Evolutionary conservation across 2,329 filamentous ascomycete species (phyloP).

Genomic region (Ploettnerulaceae sp.): DNA sequence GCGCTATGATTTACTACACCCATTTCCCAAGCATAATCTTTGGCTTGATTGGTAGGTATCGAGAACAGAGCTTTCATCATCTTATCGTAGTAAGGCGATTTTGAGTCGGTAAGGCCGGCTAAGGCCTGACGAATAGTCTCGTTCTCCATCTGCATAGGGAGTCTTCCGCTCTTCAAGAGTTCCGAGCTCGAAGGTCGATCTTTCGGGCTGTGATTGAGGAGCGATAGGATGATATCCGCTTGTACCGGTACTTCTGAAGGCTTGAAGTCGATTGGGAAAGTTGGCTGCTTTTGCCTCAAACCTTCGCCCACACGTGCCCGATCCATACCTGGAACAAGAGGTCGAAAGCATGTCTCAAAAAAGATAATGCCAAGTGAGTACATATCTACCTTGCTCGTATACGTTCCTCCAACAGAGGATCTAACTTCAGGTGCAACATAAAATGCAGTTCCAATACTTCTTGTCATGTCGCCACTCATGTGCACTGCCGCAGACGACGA

Average conservation of each 20-base stretch:
- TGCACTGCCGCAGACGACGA: slow-evolving; percentile 25
- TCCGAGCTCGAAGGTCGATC: slow-evolving; percentile 79
- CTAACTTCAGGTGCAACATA: slow-evolving; percentile 93
- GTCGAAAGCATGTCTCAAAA: slow-evolving; percentile 88
- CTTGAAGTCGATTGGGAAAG: slow-evolving; percentile 69
- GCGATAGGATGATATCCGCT: slow-evolving; percentile 69
- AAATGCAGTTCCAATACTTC: slow-evolving; percentile 71
- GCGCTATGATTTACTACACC: slow-evolving; percentile 49
- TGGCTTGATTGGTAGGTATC: slow-evolving; percentile 65
- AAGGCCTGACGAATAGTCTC: slow-evolving; percentile 83
- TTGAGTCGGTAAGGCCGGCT: slow-evolving; percentile 73
- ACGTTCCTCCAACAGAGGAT: slow-evolving; percentile 67
- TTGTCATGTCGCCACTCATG: slow-evolving; percentile 57
- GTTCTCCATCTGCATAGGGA: slow-evolving; percentile 89
- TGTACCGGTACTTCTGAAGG: slow-evolving; percentile 64
- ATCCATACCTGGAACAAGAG: slow-evolving; percentile 56
- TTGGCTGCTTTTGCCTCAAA: slow-evolving; percentile 62
- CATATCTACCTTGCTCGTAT: slow-evolving; percentile 97
- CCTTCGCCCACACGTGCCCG: slow-evolving; percentile 59
- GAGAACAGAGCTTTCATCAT: slow-evolving; percentile 83
- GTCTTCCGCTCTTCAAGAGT: slow-evolving; percentile 76
- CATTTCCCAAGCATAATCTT: slow-evolving; percentile 77
- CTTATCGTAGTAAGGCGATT: slow-evolving; percentile 83
- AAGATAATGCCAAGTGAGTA: slow-evolving; percentile 96
- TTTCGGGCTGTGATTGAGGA: slow-evolving; percentile 78